Evolutionary conservation across 345 rosid genomes (phyloP).

Genomic region (Syzygium oleosum): DNA sequence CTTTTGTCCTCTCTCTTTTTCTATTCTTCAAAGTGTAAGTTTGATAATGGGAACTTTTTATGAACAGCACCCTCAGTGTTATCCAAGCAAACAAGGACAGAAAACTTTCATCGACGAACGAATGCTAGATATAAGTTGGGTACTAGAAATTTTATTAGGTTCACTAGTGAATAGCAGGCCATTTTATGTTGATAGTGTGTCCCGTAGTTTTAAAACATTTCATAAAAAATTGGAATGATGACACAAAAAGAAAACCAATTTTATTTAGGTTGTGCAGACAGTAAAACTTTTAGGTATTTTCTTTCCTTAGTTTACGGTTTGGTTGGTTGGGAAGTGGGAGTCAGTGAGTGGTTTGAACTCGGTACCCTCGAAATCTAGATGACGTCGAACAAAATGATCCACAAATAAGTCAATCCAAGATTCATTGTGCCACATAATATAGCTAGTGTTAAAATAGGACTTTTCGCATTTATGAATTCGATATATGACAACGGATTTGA

Average conservation of each 20-base stretch:
- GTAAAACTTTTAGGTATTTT: not conserved
- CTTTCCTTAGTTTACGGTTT: not conserved
- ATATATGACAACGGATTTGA: not conserved
- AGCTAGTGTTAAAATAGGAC: not conserved
- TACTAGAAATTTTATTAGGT: not conserved
- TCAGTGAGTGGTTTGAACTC: not conserved
- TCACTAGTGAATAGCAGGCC: not conserved
- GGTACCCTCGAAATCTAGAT: not conserved
- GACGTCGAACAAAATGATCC: not conserved
- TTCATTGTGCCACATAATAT: not conserved
- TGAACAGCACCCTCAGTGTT: not conserved
- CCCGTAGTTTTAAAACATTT: not conserved
- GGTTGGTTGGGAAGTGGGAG: not conserved
- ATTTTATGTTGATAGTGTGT: not conserved
- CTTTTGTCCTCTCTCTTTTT: not conserved
- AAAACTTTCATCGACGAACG: not conserved
- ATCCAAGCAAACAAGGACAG: not conserved
- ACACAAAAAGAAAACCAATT: not conserved
- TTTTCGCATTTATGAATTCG: not conserved
- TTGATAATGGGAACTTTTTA: not conserved
- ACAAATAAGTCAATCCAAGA: not conserved
- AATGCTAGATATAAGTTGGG: not conserved
- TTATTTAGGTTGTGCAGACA: not conserved
- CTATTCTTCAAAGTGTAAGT: not conserved
- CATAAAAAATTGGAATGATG: not conserved